Evolutionary conservation across 2,329 filamentous ascomycete species (phyloP).

Genomic region (Hirsutella minnesotensis): DNA sequence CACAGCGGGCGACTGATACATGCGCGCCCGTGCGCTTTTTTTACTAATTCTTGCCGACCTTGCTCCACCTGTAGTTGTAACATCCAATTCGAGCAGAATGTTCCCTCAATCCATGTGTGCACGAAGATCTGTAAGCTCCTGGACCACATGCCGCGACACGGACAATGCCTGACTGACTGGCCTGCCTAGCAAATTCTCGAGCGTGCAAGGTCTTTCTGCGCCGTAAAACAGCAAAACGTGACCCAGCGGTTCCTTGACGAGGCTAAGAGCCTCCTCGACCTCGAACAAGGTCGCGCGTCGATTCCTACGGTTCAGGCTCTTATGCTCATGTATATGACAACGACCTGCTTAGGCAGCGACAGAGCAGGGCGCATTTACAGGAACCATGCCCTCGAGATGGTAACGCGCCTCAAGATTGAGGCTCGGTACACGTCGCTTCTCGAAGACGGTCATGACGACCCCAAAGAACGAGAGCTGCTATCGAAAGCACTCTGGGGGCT

Average conservation of each 20-base stretch:
- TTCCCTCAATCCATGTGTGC: no score
- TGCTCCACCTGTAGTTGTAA: no score
- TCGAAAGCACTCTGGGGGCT: neutral
- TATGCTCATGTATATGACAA: slow-evolving; percentile 1
- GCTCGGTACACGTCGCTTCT: neutral
- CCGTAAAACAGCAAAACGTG: neutral
- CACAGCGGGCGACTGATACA: no score
- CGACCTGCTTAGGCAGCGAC: neutral
- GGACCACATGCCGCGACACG: no score
- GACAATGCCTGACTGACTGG: no score
- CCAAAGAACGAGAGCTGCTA: neutral
- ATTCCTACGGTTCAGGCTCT: slow-evolving; percentile 1
- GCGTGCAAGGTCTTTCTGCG: neutral
- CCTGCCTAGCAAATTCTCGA: neutral
- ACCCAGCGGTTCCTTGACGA: neutral
- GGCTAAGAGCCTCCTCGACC: slow-evolving; percentile 1
- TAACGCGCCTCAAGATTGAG: neutral
- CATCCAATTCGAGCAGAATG: no score
- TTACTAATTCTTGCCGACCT: no score
- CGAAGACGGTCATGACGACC: neutral
- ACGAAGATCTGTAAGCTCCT: no score
- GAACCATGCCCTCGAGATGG: neutral
- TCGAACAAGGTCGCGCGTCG: no score
- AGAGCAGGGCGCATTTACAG: neutral
- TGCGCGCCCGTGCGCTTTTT: no score